Evolutionary conservation across 176 grass and related monocot genomes (phyloP).

Genomic region (Oryza brachyantha): DNA sequence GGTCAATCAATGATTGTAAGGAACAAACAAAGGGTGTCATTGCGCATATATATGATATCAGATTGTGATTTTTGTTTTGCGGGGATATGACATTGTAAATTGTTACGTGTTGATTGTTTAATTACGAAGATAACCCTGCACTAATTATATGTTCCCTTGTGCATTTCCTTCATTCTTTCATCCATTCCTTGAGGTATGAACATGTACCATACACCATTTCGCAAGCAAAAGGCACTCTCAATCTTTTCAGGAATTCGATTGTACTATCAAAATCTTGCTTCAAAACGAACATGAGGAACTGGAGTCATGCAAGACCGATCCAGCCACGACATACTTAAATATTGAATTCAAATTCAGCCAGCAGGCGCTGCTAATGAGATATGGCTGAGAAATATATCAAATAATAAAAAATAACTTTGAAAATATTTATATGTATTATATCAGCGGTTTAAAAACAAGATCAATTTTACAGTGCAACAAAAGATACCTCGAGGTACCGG

Average conservation of each 20-base stretch:
- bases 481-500: too few species aligned
- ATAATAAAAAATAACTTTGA: too few species aligned
- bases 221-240: not conserved
- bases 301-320: not conserved
- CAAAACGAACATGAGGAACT: too few species aligned
- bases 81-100: not conserved
- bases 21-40: not conserved
- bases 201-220: not conserved
- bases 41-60: not conserved
- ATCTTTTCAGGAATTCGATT: not conserved
- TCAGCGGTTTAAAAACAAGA: too few species aligned
- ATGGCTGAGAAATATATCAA: too few species aligned
- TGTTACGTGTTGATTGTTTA: not conserved
- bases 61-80: not conserved
- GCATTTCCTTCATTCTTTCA: not conserved
- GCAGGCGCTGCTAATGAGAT: too few species aligned
- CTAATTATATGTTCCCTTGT: not conserved
- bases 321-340: not conserved
- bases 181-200: not conserved
- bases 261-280: not conserved
- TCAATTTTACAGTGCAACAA: too few species aligned
- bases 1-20: conserved; percentile 21
- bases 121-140: not conserved
- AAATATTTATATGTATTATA: too few species aligned
- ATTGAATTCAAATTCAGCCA: not conserved